Evolutionary conservation across 192 early-diverging fungal species (phyloP).

Genomic region (Entomortierella chlamydospora): DNA sequence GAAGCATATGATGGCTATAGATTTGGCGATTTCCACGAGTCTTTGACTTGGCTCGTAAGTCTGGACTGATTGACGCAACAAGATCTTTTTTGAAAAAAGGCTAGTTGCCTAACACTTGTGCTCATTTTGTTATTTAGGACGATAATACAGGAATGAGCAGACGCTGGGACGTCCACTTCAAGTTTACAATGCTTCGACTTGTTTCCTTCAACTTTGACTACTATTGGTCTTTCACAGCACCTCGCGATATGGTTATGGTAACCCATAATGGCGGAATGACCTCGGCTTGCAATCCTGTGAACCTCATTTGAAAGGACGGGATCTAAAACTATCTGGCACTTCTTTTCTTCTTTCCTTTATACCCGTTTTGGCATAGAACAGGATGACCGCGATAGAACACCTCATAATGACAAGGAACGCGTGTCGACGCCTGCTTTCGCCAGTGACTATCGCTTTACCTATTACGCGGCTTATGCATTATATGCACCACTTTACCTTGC

Average conservation of each 20-base stretch:
- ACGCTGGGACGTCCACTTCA: conserved; percentile 93
- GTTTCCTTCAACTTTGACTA: conserved; percentile 96
- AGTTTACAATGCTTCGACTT: conserved; percentile 89
- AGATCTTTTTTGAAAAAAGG: no score
- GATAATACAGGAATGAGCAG: conserved; percentile 72
- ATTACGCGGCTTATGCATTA: conserved; percentile 83
- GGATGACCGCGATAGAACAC: conserved; percentile 44
- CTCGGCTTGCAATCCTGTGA: no score
- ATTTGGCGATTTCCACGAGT: conserved; percentile 64
- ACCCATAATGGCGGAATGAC: no score
- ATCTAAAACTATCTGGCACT: no score
- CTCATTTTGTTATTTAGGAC: conserved; percentile 63
- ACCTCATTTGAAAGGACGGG: no score
- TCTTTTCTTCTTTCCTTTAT: background rate
- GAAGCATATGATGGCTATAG: conserved; percentile 81
- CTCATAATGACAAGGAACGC: conserved; percentile 68
- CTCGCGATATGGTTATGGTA: conserved; percentile 25
- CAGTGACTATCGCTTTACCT: conserved; percentile 80
- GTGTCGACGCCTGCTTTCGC: conserved; percentile 63
- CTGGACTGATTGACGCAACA: no score
- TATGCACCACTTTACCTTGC: conserved; percentile 96
- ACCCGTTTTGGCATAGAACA: conserved; percentile 37
- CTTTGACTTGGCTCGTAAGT: conserved; percentile 73
- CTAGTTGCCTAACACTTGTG: background rate
- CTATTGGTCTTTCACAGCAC: conserved; percentile 73